Evolutionary conservation across 805 yeast species (phyloP).

Genomic region (Cyberlindnera saturnus): DNA sequence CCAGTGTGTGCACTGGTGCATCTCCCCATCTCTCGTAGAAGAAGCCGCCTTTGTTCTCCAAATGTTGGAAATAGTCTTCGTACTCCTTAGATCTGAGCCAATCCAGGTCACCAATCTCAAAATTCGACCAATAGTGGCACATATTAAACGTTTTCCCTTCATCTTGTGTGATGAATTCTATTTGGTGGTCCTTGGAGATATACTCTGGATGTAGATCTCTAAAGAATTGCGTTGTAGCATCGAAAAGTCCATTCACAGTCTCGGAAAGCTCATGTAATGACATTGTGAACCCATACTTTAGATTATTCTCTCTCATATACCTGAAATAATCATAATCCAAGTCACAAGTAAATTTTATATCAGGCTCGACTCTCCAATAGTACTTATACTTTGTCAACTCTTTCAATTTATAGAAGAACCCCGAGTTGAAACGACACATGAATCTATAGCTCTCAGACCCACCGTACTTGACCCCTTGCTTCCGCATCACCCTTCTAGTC

Average conservation of each 20-base stretch:
- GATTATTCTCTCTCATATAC: conserved; percentile 47
- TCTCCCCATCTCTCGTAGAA: conserved; percentile 92
- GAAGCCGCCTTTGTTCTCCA: conserved; percentile 71
- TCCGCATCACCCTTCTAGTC: conserved; percentile 37
- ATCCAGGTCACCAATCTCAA: conserved; percentile 68
- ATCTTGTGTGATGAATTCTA: conserved; percentile 61
- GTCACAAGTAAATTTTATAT: conserved; percentile 55
- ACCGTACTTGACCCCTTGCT: conserved; percentile 48
- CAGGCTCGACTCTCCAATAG: conserved; percentile 78
- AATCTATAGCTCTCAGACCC: conserved; percentile 58
- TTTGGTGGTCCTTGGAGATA: conserved; percentile 45
- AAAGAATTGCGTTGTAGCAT: conserved; percentile 42
- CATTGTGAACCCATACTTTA: conserved; percentile 61
- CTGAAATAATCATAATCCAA: conserved; percentile 57
- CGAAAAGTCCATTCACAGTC: conserved; percentile 63
- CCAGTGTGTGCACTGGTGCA: conserved; percentile 85
- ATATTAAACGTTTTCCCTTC: conserved; percentile 58
- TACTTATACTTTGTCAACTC: conserved; percentile 54
- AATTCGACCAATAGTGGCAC: conserved; percentile 83
- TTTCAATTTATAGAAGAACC: conserved; percentile 57
- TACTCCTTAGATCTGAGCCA: conserved; percentile 58
- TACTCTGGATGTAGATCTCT: conserved; percentile 36
- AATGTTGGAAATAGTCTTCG: conserved; percentile 50
- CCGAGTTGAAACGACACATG: conserved; percentile 48
- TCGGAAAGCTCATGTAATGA: conserved; percentile 55